Base-by-base conservation (phyloP, 2,329 filamentous ascomycete species). In the Cladorrhinum sp. region DNA sequence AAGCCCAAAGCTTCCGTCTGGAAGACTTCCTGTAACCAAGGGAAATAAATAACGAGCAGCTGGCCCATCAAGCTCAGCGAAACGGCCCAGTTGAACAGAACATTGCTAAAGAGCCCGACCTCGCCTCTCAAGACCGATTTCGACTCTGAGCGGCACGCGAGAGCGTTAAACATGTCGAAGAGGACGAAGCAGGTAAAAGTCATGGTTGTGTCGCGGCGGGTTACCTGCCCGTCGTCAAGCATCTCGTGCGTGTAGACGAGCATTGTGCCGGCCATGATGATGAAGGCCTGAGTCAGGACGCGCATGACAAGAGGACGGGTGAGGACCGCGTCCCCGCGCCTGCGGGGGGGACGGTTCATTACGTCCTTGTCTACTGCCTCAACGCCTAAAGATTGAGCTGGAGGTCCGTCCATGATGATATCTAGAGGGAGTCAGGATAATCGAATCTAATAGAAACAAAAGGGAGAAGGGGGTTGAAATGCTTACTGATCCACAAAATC, bases 81-180 rank as follows among this genome's bases (percentile, higher is more conserved):
- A 1, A 99, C 95, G 0, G 95, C 93, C 81, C 93, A 96, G 76
- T 98, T 98, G 78, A 99, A 99, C 76, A 99, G 89, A 62, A 87
- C 89, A 73, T 99, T 99, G 8, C 88, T 86, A 60, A 95, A 90
- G 12, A 96, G 74, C 8, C 89, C 86, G 55, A 96, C 82, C 72
- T 99, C 93, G 45, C 95, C 93, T 24, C 89, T 83, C 2, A 99
- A 83, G 4, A 99, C 81, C 10, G 91, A 96, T 74, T 98, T 98
- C 64, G 85, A 87, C 72, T 96, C 93, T 7, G 90, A 96, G 52
- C 95, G 91, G 76, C 95, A 99, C 16, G 91, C 89, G 22, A 99
- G 81, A 1, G 95, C 95, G 75, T 99, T 98, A 81, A 98, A 97
- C 95, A 99, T 99, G 80, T 99, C 95, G 75, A 98, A 99, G 57